Evolutionary conservation across 1,284 basidiomycete species (phyloP).

Genomic region (Amylostereum areolatum): DNA sequence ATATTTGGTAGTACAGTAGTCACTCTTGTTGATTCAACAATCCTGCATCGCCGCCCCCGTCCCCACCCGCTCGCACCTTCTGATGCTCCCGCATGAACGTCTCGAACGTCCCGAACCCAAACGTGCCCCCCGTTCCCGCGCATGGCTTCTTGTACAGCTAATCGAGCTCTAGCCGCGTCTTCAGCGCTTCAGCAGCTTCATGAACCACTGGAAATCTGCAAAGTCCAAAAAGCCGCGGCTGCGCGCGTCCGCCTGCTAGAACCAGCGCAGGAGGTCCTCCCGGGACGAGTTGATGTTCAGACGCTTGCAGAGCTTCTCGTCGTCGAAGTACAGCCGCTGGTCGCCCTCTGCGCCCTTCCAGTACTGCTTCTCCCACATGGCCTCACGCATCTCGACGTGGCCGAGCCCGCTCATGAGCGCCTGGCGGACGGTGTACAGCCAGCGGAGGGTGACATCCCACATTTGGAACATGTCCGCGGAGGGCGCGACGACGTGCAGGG

Average conservation of each 20-base stretch:
- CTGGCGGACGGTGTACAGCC: slow-evolving; percentile 55
- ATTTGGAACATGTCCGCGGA: slow-evolving; percentile 63
- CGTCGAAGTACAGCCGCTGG: slow-evolving; percentile 66
- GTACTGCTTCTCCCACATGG: slow-evolving; percentile 78
- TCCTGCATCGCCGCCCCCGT: too few species aligned
- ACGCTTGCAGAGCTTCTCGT: slow-evolving; percentile 69
- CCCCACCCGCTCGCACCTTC: too few species aligned
- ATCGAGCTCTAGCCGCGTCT: slow-evolving; percentile 78
- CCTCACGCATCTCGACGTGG: slow-evolving; percentile 58
- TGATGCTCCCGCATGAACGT: slow-evolving; percentile 66
- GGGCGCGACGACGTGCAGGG: slow-evolving; percentile 82
- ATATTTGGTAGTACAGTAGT: too few species aligned
- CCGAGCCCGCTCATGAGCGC: slow-evolving; percentile 66
- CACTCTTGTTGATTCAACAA: too few species aligned
- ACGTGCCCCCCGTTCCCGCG: slow-evolving; percentile 28
- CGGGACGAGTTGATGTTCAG: slow-evolving; percentile 67
- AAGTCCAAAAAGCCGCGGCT: slow-evolving; percentile 76
- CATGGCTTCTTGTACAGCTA: slow-evolving; percentile 54
- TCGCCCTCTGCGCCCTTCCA: slow-evolving; percentile 75
- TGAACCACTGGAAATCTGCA: slow-evolving; percentile 78
- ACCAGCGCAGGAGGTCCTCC: slow-evolving; percentile 58
- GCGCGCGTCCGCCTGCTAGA: slow-evolving; percentile 69
- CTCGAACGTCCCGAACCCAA: slow-evolving; percentile 56
- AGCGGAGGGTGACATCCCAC: slow-evolving; percentile 60
- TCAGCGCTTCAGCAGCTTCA: slow-evolving; percentile 82